Conservation (phyloP, 2,329 filamentous ascomycete genomes). For the Byssothecium circinans region DNA sequence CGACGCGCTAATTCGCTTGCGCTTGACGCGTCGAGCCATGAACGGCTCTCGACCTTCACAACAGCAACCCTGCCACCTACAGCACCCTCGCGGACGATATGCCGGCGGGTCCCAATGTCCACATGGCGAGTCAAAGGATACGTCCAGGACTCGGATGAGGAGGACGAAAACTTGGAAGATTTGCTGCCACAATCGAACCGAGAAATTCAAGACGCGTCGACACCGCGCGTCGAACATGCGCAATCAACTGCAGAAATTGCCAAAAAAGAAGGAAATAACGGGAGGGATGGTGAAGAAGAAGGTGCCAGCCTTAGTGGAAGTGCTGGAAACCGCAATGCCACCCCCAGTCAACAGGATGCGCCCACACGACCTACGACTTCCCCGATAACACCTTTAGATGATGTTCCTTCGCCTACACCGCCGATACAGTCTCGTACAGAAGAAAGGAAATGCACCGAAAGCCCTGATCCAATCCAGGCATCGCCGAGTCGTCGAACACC, state of each 20-base stretch:
- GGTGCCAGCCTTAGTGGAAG: background rate
- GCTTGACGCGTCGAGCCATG: constrained; percentile 26
- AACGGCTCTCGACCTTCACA: constrained; percentile 2
- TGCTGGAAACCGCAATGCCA: background rate
- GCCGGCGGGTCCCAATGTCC: constrained; percentile 48
- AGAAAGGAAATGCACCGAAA: constrained; percentile 24
- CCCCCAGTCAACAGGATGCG: constrained; percentile 1
- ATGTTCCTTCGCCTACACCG: background rate
- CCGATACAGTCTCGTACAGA: background rate
- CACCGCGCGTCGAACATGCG: constrained; percentile 20
- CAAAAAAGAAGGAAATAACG: background rate
- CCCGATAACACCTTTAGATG: constrained; percentile 20
- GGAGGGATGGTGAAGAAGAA: background rate
- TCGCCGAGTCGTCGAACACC: constrained; percentile 14
- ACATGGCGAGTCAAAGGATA: constrained; percentile 53
- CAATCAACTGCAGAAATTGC: background rate
- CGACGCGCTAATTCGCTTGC: constrained; percentile 14
- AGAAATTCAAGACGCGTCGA: constrained; percentile 15
- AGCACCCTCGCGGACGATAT: constrained; percentile 30
- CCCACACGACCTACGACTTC: constrained; percentile 20
- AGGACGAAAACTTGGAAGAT: constrained; percentile 41
- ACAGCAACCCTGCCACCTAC: constrained; percentile 20
- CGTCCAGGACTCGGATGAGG: constrained; percentile 56
- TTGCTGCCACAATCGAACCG: constrained; percentile 13
- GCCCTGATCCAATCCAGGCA: constrained; percentile 34